Evolutionary conservation across 2,329 filamentous ascomycete genomes (phyloP).

Genomic region (Botrytis galanthina): DNA sequence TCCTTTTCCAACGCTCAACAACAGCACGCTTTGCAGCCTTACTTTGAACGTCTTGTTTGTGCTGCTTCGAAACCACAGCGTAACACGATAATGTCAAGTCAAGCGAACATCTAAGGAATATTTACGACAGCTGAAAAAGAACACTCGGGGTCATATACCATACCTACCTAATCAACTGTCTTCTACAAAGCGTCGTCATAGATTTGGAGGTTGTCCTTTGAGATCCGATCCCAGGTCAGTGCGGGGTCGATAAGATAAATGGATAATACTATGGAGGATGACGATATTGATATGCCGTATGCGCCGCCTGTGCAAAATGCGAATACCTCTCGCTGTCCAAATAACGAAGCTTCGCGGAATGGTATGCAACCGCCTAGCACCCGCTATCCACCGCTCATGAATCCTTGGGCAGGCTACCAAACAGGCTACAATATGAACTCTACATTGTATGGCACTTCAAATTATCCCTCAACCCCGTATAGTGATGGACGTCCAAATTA

Average conservation of each 20-base stretch:
- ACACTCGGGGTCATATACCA: background rate
- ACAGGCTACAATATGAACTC: background rate
- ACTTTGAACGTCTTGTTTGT: background rate
- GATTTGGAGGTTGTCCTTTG: background rate
- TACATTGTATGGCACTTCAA: background rate
- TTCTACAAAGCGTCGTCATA: background rate
- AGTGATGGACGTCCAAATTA: background rate
- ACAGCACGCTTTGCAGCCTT: background rate
- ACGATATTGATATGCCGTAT: conserved; percentile 7
- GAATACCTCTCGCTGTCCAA: conserved; percentile 9
- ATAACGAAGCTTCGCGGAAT: background rate
- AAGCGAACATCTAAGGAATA: background rate
- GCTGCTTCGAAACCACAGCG: background rate
- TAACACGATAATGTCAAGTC: background rate
- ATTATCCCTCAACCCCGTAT: background rate
- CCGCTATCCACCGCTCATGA: background rate
- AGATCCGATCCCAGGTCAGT: conserved; percentile 11
- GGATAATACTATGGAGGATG: conserved; percentile 10
- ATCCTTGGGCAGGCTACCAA: background rate
- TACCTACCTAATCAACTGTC: background rate
- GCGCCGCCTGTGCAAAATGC: background rate
- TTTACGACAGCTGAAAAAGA: background rate
- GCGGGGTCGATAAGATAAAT: conserved; percentile 19
- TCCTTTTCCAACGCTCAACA: background rate
- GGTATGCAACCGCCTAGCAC: background rate